Evolutionary conservation across 2,329 filamentous ascomycete species (phyloP).

Genomic region (Calonectria pauciramosa): DNA sequence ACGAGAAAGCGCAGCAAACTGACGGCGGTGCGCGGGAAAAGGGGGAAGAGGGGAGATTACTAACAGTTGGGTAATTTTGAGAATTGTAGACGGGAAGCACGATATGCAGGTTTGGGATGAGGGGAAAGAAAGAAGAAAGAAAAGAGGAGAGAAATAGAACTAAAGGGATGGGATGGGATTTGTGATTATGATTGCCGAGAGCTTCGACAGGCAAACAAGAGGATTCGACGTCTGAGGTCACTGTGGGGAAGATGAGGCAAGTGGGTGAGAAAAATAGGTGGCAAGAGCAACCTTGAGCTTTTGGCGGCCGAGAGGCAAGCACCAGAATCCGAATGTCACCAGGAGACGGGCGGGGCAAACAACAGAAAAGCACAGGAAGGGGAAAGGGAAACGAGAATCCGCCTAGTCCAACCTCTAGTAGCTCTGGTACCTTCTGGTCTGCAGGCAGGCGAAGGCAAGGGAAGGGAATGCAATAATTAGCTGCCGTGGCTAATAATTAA

Average conservation of each 20-base stretch:
- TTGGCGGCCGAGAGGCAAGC: conserved; percentile 4
- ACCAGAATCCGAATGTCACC: conserved; percentile 4
- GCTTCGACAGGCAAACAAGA: conserved; percentile 11
- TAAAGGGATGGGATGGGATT: conserved; percentile 23
- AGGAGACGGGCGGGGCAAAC: not conserved
- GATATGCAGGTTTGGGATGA: not conserved
- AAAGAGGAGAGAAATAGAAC: conserved; percentile 24
- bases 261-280: conserved; percentile 9
- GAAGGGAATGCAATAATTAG: conserved; percentile 14
- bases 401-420: not conserved
- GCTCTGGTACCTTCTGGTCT: not conserved
- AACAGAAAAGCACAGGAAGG: not conserved
- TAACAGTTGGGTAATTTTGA: not conserved
- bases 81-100: not conserved
- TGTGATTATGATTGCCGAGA: conserved; percentile 1
- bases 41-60: conserved; percentile 9
- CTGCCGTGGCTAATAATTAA: conserved; percentile 10
- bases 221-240: conserved; percentile 28
- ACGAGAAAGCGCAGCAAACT: not conserved
- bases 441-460: not conserved
- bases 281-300: conserved; percentile 4
- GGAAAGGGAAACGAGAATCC: conserved; percentile 4
- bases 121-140: conserved; percentile 15
- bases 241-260: conserved; percentile 27
- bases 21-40: not conserved